Conservation (phyloP, 495 filamentous ascomycete genomes). For the Penicillium antarcticum region DNA sequence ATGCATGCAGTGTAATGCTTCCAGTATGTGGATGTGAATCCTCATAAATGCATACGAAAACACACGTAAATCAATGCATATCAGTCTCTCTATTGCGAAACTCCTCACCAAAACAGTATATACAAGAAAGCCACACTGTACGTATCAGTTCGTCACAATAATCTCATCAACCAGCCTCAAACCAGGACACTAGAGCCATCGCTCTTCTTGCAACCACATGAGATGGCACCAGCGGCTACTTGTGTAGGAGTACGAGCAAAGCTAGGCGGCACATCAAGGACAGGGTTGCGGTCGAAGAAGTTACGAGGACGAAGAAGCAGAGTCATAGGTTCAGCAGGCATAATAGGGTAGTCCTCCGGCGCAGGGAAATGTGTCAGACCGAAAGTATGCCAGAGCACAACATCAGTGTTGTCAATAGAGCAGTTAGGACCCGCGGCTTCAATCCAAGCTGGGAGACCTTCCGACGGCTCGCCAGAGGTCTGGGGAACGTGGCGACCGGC, state of each 20-base stretch:
- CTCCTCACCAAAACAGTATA: no score
- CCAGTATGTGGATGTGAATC: no score
- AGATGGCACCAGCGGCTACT: constrained; percentile 47
- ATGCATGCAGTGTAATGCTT: no score
- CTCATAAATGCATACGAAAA: no score
- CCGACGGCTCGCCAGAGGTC: constrained; percentile 79
- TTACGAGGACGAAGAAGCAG: constrained; percentile 78
- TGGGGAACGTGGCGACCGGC: constrained; percentile 93
- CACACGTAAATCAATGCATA: no score
- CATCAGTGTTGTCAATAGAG: constrained; percentile 77
- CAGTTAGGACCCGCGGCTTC: constrained; percentile 58
- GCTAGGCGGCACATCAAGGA: constrained; percentile 81
- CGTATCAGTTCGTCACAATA: no score
- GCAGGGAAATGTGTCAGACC: constrained; percentile 89
- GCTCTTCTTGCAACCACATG: constrained; percentile 41
- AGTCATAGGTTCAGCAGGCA: constrained; percentile 90
- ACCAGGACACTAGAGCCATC: constrained; percentile 44
- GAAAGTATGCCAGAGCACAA: constrained; percentile 97
- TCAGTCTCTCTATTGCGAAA: no score
- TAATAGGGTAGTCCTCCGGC: constrained; percentile 92
- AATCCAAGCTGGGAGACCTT: constrained; percentile 82
- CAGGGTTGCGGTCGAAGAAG: constrained; percentile 86
- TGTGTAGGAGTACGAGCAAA: constrained; percentile 72
- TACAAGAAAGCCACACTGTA: no score
- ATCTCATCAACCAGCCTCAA: constrained; percentile 9